Conservation (phyloP, 345 rosid species). For the Corchorus olitorius region DNA sequence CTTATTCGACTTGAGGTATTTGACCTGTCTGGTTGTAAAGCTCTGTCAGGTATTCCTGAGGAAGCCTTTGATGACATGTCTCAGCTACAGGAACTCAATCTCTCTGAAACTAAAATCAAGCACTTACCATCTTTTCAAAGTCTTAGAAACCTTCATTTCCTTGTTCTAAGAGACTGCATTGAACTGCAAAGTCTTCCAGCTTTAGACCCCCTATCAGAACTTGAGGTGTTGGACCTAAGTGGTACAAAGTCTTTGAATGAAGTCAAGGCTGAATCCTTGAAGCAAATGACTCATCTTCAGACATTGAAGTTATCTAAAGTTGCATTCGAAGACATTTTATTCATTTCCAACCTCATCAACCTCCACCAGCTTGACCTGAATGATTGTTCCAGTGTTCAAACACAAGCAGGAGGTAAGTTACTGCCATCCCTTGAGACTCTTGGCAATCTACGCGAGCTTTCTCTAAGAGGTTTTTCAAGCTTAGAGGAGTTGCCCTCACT, state of each 20-base stretch:
- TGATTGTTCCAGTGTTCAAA: conserved; percentile 14
- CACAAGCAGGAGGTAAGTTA: neutral
- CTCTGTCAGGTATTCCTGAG: conserved; percentile 5
- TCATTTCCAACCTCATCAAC: conserved; percentile 23
- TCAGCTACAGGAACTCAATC: conserved; percentile 31
- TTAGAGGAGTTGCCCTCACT: conserved; percentile 25
- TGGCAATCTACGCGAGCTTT: conserved; percentile 22
- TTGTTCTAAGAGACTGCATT: conserved; percentile 27
- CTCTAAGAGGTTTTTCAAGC: conserved; percentile 20
- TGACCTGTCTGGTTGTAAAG: conserved; percentile 41
- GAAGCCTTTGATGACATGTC: conserved; percentile 24
- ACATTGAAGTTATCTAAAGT: conserved; percentile 24
- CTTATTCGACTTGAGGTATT: conserved; percentile 41
- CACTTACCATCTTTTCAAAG: conserved; percentile 24
- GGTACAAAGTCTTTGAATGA: conserved; percentile 19
- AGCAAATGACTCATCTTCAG: conserved; percentile 16
- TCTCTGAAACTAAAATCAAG: conserved; percentile 34
- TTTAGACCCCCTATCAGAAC: neutral
- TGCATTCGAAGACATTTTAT: conserved; percentile 2
- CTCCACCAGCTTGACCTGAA: conserved; percentile 27
- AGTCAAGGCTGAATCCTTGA: conserved; percentile 20
- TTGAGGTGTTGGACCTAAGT: conserved; percentile 19
- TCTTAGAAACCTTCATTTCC: conserved; percentile 20
- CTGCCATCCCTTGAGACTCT: conserved; percentile 17
- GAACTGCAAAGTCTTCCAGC: conserved; percentile 13